Base-by-base conservation (phyloP, 1,284 basidiomycete species). In the Tylopilus sp. region DNA sequence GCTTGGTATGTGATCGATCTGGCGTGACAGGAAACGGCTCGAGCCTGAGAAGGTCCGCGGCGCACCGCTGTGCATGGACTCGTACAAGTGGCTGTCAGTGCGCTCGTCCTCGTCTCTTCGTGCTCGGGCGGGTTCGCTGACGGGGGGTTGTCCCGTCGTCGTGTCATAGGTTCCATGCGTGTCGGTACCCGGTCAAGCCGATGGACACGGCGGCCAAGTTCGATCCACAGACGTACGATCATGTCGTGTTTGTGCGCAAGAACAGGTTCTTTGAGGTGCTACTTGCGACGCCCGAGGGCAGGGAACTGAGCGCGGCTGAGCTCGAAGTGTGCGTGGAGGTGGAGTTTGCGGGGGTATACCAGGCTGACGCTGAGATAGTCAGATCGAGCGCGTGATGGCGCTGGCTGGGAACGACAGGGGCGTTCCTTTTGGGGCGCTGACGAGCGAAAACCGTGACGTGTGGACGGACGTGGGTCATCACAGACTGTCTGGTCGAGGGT, bases 11-110 rank as follows among this genome's bases (percentile, higher is more conserved):
- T 16, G 30, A 21, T 40, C 21, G 23, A 41, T 19, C 34, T 10
- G 19, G 15, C 6, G 15, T 29, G 43, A 34, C 29, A 91, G 90
- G 55, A 80, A 88, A 56, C 74, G 79, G 50, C 81, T 99, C 16
- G 91, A 94, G 65, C 96, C 96, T 2, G 96, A 99, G 64, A 93
- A 86, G 71, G 82, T 88, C 40, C 85, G 86, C 46, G 81, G 83
- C 1, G 76, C 78, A 15, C 92, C 95, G 2, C 74, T 99, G n/a
- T 89, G 89, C 71, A 96, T 96, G 90, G 78, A 77, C 3, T 93
- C 92, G n/a, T 97, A 96, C 81, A 86, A 92, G 68, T 95, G 92
- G 86, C 77, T 94, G 77, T 86, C 58, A 69, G 82, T 76, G n/a
- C 6, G 41, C 16, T 37, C 13, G 10, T 33, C 29, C 25, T 23